Conservation (phyloP, 2,329 filamentous ascomycete genomes). For the Mollisia scopiformis region DNA sequence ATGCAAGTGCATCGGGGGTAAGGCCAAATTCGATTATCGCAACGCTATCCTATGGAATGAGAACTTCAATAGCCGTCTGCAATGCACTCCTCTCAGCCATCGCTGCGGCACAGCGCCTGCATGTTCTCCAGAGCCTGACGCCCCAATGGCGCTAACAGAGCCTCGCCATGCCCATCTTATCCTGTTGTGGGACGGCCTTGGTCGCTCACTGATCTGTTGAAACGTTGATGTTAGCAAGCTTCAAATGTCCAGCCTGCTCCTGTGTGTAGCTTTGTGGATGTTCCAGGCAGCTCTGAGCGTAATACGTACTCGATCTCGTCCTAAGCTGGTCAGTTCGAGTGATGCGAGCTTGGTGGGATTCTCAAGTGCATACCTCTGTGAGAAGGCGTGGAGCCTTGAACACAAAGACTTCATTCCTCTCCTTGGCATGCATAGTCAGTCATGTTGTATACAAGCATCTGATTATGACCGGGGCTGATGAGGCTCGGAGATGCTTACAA, state of each 20-base stretch:
- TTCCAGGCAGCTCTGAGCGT: background rate
- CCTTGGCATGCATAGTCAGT: background rate
- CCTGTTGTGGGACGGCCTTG: background rate
- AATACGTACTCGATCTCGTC: slow-evolving; percentile 7
- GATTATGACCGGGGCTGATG: background rate
- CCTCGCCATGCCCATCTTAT: background rate
- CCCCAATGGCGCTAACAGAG: background rate
- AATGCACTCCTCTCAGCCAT: background rate
- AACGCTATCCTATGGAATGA: background rate
- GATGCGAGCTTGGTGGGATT: background rate
- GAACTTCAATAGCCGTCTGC: background rate
- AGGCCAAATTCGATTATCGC: background rate
- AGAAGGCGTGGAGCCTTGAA: slow-evolving; percentile 7
- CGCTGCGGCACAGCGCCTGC: background rate
- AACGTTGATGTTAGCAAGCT: background rate
- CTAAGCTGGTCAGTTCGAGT: slow-evolving; percentile 1
- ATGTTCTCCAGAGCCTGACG: background rate
- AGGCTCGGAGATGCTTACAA: slow-evolving; percentile 1
- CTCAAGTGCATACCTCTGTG: slow-evolving; percentile 4
- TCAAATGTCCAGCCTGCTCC: background rate
- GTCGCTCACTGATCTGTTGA: slow-evolving; percentile 2
- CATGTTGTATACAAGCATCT: background rate
- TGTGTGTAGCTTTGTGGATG: no score
- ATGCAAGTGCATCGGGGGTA: background rate
- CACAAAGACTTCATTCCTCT: slow-evolving; percentile 8